These are phyloP conservation scores for Biscogniauxia sp. DNA, from an alignment of 2,329 filamentous ascomycete species.

Conservation along the genomic window DNA sequence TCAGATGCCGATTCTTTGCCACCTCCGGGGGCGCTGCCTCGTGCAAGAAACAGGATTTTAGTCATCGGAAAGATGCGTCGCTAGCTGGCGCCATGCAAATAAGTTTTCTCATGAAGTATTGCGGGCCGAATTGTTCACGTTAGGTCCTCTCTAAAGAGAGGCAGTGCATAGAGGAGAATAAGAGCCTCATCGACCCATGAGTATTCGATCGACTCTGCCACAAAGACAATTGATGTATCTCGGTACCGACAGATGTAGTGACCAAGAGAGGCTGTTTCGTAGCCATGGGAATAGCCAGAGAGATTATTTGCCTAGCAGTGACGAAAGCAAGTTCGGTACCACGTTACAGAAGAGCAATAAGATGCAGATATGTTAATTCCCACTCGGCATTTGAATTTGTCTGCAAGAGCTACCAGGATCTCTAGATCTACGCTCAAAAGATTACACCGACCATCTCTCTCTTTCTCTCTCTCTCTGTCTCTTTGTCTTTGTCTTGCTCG, in stretches of 20 bases:
- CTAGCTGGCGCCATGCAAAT: slow-evolving; percentile 8
- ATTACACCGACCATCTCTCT: slow-evolving; percentile 1
- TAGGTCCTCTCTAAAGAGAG: background rate
- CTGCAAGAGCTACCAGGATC: slow-evolving; percentile 5
- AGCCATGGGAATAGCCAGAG: slow-evolving; percentile 6
- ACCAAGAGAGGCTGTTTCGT: slow-evolving; percentile 4
- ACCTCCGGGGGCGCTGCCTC: slow-evolving; percentile 5
- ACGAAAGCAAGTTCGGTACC: slow-evolving; percentile 23
- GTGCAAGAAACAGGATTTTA: slow-evolving; percentile 12
- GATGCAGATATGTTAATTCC: slow-evolving; percentile 17
- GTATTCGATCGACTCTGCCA: background rate
- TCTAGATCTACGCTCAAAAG: slow-evolving; percentile 6
- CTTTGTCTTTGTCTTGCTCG: no score
- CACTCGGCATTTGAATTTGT: slow-evolving; percentile 22
- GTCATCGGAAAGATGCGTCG: slow-evolving; percentile 14
- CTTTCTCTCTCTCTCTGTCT: no score
- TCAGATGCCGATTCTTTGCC: slow-evolving; percentile 8
- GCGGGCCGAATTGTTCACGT: slow-evolving; percentile 9
- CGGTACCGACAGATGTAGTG: slow-evolving; percentile 1
- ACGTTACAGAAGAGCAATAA: slow-evolving; percentile 27
- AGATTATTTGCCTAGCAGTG: slow-evolving; percentile 15
- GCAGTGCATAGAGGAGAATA: slow-evolving; percentile 3
- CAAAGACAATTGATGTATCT: slow-evolving; percentile 2
- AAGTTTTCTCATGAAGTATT: slow-evolving; percentile 5
- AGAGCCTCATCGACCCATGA: slow-evolving; percentile 14